Percentiles rank a stretch among this genome's conserved stretches.
phyloP scores from a whole-genome alignment of 23 red algal genomes.

The Gracilaria vermiculophylla region DNA sequence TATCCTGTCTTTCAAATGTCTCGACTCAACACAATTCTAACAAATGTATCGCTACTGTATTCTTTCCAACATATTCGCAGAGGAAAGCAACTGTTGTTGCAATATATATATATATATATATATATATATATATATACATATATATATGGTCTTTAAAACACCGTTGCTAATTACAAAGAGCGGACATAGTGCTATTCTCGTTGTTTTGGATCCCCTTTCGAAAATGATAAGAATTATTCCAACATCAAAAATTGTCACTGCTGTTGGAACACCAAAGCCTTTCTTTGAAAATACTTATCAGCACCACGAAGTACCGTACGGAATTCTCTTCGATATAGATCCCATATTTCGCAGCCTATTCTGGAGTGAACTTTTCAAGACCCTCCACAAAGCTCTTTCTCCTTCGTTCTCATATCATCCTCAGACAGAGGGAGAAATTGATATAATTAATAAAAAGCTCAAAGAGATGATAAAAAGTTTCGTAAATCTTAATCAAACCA shows the following conservation, averaged over 20 bases:
- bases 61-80: too few relatives aligned
- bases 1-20: too few relatives aligned
- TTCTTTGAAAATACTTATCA: neutral
- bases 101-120: too few relatives aligned
- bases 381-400: neutral
- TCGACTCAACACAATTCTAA: too few relatives aligned
- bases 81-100: too few relatives aligned
- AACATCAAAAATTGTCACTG: neutral
- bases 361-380: constrained; percentile 2
- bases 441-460: constrained; percentile 47
- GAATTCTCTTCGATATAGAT: constrained; percentile 14
- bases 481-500: neutral
- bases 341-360: constrained; percentile 12
- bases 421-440: constrained; percentile 14
- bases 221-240: constrained; percentile 5
- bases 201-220: neutral
- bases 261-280: neutral
- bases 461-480: constrained; percentile 7
- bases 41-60: too few relatives aligned
- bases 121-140: too few relatives aligned
- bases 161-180: neutral
- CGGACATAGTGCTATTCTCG: neutral
- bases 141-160: constrained; percentile 53
- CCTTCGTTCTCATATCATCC: constrained; percentile 11
- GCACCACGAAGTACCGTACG: neutral